These are phyloP conservation scores for Rosa lucieae DNA, from an alignment of 306 rosid genomes.

Conservation along the genomic window DNA sequence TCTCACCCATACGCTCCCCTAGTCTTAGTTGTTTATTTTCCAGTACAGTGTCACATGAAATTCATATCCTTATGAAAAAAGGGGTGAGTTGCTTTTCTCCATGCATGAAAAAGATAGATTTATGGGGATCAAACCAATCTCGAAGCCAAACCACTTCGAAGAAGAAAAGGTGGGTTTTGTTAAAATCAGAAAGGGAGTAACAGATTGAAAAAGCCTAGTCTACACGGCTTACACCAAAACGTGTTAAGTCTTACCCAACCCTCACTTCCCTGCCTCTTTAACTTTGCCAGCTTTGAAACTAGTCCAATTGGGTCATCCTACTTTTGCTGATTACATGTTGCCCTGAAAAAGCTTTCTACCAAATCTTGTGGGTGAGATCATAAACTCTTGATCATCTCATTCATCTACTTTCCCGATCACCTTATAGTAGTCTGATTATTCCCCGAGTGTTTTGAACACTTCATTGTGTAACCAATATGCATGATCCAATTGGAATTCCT, in stretches of 20 bases:
- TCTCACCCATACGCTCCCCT: slow-evolving; percentile 16
- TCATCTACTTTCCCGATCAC: not conserved
- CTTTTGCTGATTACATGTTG: slow-evolving; percentile 14
- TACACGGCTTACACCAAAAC: slow-evolving; percentile 26
- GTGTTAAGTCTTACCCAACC: slow-evolving; percentile 6
- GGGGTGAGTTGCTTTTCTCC: slow-evolving; percentile 37
- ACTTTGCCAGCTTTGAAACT: too few relatives aligned
- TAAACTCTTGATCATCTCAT: not conserved
- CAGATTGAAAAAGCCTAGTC: slow-evolving; percentile 10
- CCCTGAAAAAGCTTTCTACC: slow-evolving; percentile 13
- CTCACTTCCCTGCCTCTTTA: too few relatives aligned
- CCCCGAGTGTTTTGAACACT: not conserved
- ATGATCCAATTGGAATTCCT: slow-evolving; percentile 71
- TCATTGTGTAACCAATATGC: slow-evolving; percentile 45
- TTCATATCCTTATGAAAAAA: slow-evolving; percentile 22
- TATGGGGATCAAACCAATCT: slow-evolving; percentile 40
- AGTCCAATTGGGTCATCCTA: slow-evolving; percentile 11
- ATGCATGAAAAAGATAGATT: slow-evolving; percentile 35
- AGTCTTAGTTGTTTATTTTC: slow-evolving; percentile 7
- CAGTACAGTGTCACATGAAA: slow-evolving; percentile 38
- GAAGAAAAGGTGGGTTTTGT: slow-evolving; percentile 21
- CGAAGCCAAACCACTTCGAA: slow-evolving; percentile 39
- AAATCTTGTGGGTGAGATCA: slow-evolving; percentile 22
- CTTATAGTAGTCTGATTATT: slow-evolving; percentile 10
- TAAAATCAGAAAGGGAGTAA: slow-evolving; percentile 22